A percentile compares a stretch with the other conserved stretches of the same genome.
phyloP scores from a whole-genome alignment of 1,139 yeast species.

The Meyerozyma guilliermondii region DNA sequence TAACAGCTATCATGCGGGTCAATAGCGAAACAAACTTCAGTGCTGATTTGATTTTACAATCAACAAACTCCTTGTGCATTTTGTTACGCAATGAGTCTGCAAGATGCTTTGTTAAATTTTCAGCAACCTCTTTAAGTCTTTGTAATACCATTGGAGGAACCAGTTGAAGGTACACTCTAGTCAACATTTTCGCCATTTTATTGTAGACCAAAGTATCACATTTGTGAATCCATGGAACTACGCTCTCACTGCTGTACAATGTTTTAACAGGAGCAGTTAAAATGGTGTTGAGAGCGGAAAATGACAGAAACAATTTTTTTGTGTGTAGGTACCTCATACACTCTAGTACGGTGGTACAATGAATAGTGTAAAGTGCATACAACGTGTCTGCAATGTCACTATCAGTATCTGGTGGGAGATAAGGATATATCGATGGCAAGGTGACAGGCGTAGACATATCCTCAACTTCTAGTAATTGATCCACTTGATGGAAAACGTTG shows the following conservation, averaged over 20 bases:
- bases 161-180: slow-evolving; percentile 61
- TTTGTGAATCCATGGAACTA: slow-evolving; percentile 56
- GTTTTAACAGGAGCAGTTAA: slow-evolving; percentile 64
- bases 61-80: slow-evolving; percentile 47
- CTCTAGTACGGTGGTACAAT: slow-evolving; percentile 60
- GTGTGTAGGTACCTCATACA: slow-evolving; percentile 65
- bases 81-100: slow-evolving; percentile 28
- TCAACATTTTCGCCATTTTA: slow-evolving; percentile 55
- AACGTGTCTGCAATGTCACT: slow-evolving; percentile 59
- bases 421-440: slow-evolving; percentile 51
- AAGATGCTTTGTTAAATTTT: slow-evolving; percentile 37
- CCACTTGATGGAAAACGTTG: slow-evolving; percentile 28
- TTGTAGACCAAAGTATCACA: slow-evolving; percentile 66
- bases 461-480: slow-evolving; percentile 16
- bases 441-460: slow-evolving; percentile 28
- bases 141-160: slow-evolving; percentile 54
- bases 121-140: slow-evolving; percentile 43
- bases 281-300: slow-evolving; percentile 52
- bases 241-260: slow-evolving; percentile 46
- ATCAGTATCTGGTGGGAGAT: slow-evolving; percentile 46
- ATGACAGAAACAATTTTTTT: slow-evolving; percentile 50
- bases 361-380: slow-evolving; percentile 55
- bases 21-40: slow-evolving; percentile 53
- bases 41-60: slow-evolving; percentile 52
- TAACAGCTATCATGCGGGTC: slow-evolving; percentile 52